These are phyloP conservation scores for Chaetomium sp. DNA, from an alignment of 2,329 filamentous ascomycete genomes.

Conservation along the genomic window DNA sequence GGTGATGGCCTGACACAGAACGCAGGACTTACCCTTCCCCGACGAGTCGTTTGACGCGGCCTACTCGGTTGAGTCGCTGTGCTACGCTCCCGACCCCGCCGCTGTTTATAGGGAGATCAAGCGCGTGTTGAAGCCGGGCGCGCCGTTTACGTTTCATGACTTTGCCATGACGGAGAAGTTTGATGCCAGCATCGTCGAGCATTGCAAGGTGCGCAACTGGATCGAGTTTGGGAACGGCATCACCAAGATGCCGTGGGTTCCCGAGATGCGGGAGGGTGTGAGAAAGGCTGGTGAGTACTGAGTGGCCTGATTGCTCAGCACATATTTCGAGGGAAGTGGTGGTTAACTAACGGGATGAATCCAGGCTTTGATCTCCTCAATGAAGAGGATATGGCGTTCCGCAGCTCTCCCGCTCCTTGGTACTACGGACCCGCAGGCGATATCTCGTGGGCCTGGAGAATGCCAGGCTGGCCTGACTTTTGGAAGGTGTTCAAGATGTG, in stretches of 20 bases:
- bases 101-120: constrained; percentile 74
- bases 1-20: not conserved
- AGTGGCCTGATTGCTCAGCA: not conserved
- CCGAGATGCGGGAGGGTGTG: constrained; percentile 66
- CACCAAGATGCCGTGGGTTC: constrained; percentile 73
- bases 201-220: constrained; percentile 70
- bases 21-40: constrained; percentile 71
- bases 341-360: not conserved
- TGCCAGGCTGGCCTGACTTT: constrained; percentile 30
- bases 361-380: constrained; percentile 63
- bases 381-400: constrained; percentile 69
- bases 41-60: constrained; percentile 74
- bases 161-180: constrained; percentile 80
- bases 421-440: constrained; percentile 51
- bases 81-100: constrained; percentile 71
- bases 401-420: constrained; percentile 68
- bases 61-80: constrained; percentile 77
- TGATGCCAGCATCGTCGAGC: constrained; percentile 66
- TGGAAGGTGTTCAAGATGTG: constrained; percentile 30
- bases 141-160: constrained; percentile 76
- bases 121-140: constrained; percentile 74
- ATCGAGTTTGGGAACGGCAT: constrained; percentile 79
- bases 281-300: constrained; percentile 55
- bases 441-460: constrained; percentile 23
- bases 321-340: not conserved